phyloP scores from a whole-genome alignment of 202 grass and related monocot genomes.

The Eragrostis tef region DNA sequence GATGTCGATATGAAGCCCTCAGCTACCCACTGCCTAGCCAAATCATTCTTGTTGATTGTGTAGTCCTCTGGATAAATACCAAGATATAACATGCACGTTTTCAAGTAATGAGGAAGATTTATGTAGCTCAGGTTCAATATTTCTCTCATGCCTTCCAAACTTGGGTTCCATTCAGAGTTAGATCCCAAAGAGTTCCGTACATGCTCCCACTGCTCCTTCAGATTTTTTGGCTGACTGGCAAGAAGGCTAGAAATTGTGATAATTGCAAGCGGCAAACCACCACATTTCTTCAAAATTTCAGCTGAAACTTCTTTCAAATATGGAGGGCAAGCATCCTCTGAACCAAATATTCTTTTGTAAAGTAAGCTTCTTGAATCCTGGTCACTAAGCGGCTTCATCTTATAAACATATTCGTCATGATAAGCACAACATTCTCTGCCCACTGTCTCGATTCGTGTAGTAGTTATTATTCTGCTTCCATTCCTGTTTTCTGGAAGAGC shows the following conservation, averaged over 20 bases:
- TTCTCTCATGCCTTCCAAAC: slow-evolving; percentile 2
- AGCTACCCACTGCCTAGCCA: slow-evolving; percentile 48
- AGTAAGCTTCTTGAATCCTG: slow-evolving; percentile 10
- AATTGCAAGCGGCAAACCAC: slow-evolving; percentile 35
- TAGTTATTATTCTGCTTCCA: slow-evolving; percentile 31
- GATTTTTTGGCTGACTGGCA: background rate
- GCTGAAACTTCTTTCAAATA: background rate
- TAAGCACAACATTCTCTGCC: background rate
- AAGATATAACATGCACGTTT: slow-evolving; percentile 33
- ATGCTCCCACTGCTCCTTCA: background rate
- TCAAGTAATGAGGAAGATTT: slow-evolving; percentile 36
- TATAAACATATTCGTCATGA: background rate
- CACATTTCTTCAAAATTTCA: slow-evolving; percentile 29
- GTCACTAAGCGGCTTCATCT: background rate
- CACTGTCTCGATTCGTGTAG: slow-evolving; percentile 15
- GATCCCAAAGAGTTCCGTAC: background rate
- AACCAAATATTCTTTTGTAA: slow-evolving; percentile 11
- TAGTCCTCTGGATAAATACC: slow-evolving; percentile 38
- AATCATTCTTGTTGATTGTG: background rate
- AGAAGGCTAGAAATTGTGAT: slow-evolving; percentile 32
- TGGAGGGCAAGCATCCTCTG: background rate
- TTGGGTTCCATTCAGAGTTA: background rate
- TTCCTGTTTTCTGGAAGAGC: slow-evolving; percentile 3
- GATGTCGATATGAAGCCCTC: slow-evolving; percentile 17
- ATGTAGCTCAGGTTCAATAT: slow-evolving; percentile 46